Base-by-base conservation (phyloP, 2,329 filamentous ascomycete species). In the Pseudogymnoascus sp. region DNA sequence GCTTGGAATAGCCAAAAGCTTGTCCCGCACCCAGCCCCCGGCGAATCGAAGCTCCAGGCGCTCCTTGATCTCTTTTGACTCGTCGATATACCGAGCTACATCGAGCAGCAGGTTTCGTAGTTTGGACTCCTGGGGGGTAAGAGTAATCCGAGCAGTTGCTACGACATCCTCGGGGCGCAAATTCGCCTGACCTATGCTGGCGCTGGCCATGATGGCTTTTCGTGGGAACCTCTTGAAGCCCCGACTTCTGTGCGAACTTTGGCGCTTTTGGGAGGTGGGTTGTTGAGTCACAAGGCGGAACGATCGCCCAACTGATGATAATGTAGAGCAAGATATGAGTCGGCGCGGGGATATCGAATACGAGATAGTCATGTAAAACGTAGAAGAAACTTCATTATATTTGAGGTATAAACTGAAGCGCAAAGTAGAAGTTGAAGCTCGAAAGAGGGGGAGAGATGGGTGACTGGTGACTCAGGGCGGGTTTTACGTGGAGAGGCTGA, bases 21-120 rank as follows among this genome's bases (percentile, higher is more conserved):
- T 93, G 78, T 96, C 91, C 42, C 91, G 87, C 9, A 95, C 90
- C 91, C 91, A 96, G 25, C 91, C 91, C 64, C 91, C 91, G 0
- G 91, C 91, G 83, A 89, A 93, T 60, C 90, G 87, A 53, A 95
- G 79, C 16, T 87, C 79, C 12, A 88, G 73, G 18, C 86, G 81
- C 67, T 86, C 80, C 12, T 76, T 72, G 8, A 84, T 71, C 60
- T 80, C 71, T 56, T 77, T 75, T 1, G 77, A 72, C 31, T 74
- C 70, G 69, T 89, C 83, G 65, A 92, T 86, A 70, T 86, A 88
- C 9, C 81, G 75, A 23, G 90, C 90, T n/a, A 92, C 89, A 72
- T 96, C 91, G 16, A 97, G 80, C 18, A 97, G 82, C 11, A 97
- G 82, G n/a, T 78, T 76, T 65, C 88, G 87, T 40, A 97, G 81